Base-by-base conservation (phyloP, 257 asterid genomes). In the Nyctanthes arbortristis region DNA sequence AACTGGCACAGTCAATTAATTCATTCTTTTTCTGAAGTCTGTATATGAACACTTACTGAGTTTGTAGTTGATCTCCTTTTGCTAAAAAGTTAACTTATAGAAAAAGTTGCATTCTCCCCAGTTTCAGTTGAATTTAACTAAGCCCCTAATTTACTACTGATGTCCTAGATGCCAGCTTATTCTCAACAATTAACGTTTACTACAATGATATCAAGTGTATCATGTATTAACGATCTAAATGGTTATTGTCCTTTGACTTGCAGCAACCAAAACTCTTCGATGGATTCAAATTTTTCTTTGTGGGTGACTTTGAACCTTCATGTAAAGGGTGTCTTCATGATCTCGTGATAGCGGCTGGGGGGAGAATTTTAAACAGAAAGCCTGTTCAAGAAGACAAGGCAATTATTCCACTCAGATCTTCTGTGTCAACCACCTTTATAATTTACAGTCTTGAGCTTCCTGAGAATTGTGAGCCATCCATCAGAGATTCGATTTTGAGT, bases 321-420 rank as follows among this genome's bases (percentile, higher is more conserved):
- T 91, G 88, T 82, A 87, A 77, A 72, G 90, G 88, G 39, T 89
- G 81, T 78, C 91, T 93, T 36, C 88, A 86, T 18, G 95, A 89
- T 78, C 96, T 93, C 11, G 94, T 89, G 62, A 75, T 79, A 36
- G 86, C 93, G 66, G 97, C 92, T 59, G 99, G 97, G 72, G 99
- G 97, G 69, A 86, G 76, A 61, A 83, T 91, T 66, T 82, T 91
- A 63, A 85, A 77, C 69, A 72, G 99, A 72, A 91, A 91, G 82
- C 99, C 97, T 16, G 78, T 91, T 56, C 68, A 70, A 4, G 78
- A 79, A 68, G 83, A 80, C 13, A 73, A 77, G 63, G 74, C 75
- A n/a, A 25, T 1, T 55, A 54, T 62, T 30, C 73, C 71, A 11
- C 36, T 40, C 29, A 65, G 61, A 73, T 65, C 63, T 79, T 45